Conservation (phyloP, 495 filamentous ascomycete genomes). For the Sordaria brevicollis region DNA sequence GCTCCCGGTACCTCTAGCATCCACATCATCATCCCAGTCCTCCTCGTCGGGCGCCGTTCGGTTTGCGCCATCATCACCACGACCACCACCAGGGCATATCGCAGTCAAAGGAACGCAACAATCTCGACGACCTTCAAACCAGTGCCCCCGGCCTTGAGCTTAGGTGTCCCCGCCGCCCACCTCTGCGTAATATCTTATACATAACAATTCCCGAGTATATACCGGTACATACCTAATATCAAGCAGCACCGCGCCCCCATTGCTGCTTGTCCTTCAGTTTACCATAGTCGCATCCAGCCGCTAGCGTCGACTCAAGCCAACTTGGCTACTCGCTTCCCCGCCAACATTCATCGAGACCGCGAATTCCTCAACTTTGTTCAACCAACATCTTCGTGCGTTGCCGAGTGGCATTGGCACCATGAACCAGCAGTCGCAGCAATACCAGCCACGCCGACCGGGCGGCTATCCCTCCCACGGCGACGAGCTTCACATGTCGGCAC, state of each 20-base stretch:
- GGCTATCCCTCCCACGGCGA: constrained; percentile 43
- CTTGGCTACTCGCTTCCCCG: neutral
- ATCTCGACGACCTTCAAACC: neutral
- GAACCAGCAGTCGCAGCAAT: constrained; percentile 36
- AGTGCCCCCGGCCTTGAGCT: neutral
- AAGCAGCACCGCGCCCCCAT: neutral
- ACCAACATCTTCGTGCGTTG: neutral
- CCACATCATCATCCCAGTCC: too few relatives aligned
- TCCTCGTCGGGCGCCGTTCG: neutral
- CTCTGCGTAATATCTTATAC: neutral
- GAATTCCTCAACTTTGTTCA: neutral
- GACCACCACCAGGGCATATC: neutral
- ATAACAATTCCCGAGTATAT: neutral
- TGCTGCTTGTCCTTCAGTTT: neutral
- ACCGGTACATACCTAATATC: neutral
- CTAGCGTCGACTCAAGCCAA: neutral
- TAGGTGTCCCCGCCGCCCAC: neutral
- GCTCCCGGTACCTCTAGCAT: neutral
- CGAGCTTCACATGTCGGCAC: constrained; percentile 64
- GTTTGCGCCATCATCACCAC: neutral
- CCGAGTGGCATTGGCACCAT: constrained; percentile 28
- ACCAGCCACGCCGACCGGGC: constrained; percentile 32
- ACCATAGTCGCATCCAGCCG: constrained; percentile 1
- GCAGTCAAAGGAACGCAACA: neutral
- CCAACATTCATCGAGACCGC: neutral